These are phyloP conservation scores for Ascochyta rabiei DNA, from an alignment of 2,329 filamentous ascomycete species.

Conservation along the genomic window DNA sequence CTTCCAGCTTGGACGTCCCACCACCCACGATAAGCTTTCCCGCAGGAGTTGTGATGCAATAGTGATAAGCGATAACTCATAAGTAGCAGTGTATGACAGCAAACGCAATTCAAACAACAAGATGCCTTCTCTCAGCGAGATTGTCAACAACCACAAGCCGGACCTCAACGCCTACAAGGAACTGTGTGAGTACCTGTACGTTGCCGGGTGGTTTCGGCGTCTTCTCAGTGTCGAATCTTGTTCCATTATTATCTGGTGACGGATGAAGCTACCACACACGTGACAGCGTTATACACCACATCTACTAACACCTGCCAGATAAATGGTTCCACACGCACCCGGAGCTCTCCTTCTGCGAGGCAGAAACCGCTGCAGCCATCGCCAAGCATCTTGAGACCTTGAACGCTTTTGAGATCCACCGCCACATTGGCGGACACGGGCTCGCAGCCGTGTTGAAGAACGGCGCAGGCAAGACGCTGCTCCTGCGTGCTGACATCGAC, in stretches of 20 bases:
- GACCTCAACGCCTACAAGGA: slow-evolving; percentile 40
- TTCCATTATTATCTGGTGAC: no score
- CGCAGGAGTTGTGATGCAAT: neutral
- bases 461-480: slow-evolving; percentile 60
- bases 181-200: slow-evolving; percentile 34
- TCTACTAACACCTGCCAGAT: slow-evolving; percentile 23
- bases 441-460: slow-evolving; percentile 63
- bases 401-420: slow-evolving; percentile 52
- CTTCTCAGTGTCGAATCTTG: neutral
- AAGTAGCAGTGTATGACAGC: neutral
- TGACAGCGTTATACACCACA: no score
- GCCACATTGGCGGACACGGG: slow-evolving; percentile 64
- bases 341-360: slow-evolving; percentile 47
- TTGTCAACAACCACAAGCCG: slow-evolving; percentile 32
- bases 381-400: slow-evolving; percentile 35
- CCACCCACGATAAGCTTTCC: slow-evolving; percentile 14
- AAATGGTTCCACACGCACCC: slow-evolving; percentile 45
- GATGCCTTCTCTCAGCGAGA: slow-evolving; percentile 40
- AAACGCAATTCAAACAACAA: neutral
- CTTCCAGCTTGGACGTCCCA: neutral
- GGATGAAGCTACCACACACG: no score
- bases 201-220: slow-evolving; percentile 6
- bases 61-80: neutral
- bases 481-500: slow-evolving; percentile 68
- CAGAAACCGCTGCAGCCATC: slow-evolving; percentile 40